Percentiles rank a stretch among this genome's conserved stretches.
These are phyloP conservation scores for Farysia itapuensis DNA, from an alignment of 1,284 basidiomycete species.

Conservation along the genomic window DNA sequence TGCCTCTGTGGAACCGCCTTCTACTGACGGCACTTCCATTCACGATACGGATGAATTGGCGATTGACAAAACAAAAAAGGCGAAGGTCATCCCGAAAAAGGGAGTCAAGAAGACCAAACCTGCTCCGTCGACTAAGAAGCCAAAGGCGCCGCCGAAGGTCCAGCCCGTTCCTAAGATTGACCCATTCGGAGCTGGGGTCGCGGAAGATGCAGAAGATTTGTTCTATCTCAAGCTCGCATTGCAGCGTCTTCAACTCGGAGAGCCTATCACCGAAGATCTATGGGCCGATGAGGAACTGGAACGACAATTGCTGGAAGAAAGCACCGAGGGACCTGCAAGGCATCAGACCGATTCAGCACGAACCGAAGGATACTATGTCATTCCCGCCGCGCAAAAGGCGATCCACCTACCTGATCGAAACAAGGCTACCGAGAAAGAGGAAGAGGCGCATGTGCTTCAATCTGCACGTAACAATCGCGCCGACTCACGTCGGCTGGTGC, in stretches of 20 bases:
- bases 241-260: constrained; percentile 57
- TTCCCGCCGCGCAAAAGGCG: constrained; percentile 87
- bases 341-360: constrained; percentile 81
- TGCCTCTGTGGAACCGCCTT: constrained; percentile 1
- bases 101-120: constrained; percentile 3
- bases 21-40: background rate
- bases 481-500: constrained; percentile 85
- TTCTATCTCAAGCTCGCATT: constrained; percentile 77
- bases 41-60: background rate
- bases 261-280: constrained; percentile 15
- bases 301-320: constrained; percentile 25
- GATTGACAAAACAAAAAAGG: background rate
- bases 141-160: constrained; percentile 9
- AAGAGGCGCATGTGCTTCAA: constrained; percentile 64
- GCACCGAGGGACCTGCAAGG: constrained; percentile 32
- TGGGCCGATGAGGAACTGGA: constrained; percentile 14
- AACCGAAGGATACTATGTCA: constrained; percentile 92
- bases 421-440: constrained; percentile 63
- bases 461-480: constrained; percentile 89
- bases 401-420: constrained; percentile 72
- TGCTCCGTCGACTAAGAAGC: constrained; percentile 1
- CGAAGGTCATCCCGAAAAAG: background rate
- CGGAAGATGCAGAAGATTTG: constrained; percentile 87
- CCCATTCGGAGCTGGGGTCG: constrained; percentile 66
- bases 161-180: constrained; percentile 61